These are phyloP conservation scores for Anthracocystis walkeri DNA, from an alignment of 1,284 basidiomycete species.

Conservation along the genomic window DNA sequence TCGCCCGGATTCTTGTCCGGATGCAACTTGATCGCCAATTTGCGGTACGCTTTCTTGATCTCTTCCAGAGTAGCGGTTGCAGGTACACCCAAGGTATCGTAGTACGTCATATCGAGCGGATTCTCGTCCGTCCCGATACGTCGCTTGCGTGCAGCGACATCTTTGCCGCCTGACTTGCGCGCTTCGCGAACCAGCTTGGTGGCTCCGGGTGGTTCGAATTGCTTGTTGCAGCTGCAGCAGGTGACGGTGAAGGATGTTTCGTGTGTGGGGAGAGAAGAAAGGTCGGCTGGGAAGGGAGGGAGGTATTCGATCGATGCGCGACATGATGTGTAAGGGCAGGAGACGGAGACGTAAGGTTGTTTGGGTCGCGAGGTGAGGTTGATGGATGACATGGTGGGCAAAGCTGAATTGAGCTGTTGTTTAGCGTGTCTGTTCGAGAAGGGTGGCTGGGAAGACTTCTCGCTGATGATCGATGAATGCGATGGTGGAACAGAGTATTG, in stretches of 20 bases:
- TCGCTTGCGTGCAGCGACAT: conserved; percentile 46
- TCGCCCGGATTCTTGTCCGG: conserved; percentile 88
- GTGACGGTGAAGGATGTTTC: conserved; percentile 66
- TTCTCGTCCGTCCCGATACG: conserved; percentile 68
- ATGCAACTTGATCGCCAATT: conserved; percentile 88
- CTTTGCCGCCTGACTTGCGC: conserved; percentile 44
- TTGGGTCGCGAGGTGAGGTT: conserved; percentile 60
- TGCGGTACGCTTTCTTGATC: conserved; percentile 94
- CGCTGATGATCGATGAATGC: not conserved
- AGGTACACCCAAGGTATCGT: conserved; percentile 79
- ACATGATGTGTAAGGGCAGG: conserved; percentile 65
- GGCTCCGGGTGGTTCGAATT: conserved; percentile 66
- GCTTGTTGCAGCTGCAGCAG: conserved; percentile 61
- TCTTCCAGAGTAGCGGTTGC: conserved; percentile 83
- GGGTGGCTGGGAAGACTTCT: too few species aligned
- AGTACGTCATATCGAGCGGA: conserved; percentile 68
- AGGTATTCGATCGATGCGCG: conserved; percentile 64
- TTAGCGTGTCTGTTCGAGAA: too few species aligned
- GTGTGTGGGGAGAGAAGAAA: conserved; percentile 43
- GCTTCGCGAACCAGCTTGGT: conserved; percentile 62
- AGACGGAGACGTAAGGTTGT: conserved; percentile 56
- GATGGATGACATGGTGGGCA: conserved; percentile 33
- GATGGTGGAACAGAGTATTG: conserved; percentile 5
- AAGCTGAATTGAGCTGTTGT: not conserved
- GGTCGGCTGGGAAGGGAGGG: conserved; percentile 43